phyloP scores from a whole-genome alignment of 768 basidiomycete genomes.

The Russula virescens region DNA sequence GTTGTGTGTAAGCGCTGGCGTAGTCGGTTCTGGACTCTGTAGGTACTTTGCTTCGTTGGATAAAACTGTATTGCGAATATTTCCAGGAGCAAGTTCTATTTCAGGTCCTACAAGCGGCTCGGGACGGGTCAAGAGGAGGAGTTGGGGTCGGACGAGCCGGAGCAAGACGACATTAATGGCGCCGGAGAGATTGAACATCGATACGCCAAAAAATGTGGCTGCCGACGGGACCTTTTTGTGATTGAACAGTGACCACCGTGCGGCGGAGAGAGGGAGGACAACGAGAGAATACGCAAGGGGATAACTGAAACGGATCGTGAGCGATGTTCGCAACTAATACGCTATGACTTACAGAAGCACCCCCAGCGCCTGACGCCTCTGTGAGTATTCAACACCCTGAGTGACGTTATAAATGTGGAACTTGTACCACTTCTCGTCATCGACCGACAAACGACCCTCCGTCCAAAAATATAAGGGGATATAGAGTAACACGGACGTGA shows the following conservation, averaged over 20 bases:
- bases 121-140: conserved; percentile 30
- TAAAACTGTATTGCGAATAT: not conserved
- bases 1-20: not conserved
- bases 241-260: conserved; percentile 36
- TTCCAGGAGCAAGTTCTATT: not conserved
- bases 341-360: conserved; percentile 29
- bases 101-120: not conserved
- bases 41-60: not conserved
- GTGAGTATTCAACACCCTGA: not conserved
- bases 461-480: conserved; percentile 36
- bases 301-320: conserved; percentile 26
- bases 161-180: conserved; percentile 38
- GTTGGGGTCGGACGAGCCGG: conserved; percentile 33
- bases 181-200: conserved; percentile 38
- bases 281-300: conserved; percentile 36
- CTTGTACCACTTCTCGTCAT: conserved; percentile 34
- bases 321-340: not conserved
- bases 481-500: conserved; percentile 33
- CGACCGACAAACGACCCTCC: conserved; percentile 33
- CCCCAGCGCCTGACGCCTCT: conserved; percentile 13
- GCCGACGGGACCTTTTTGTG: conserved; percentile 26
- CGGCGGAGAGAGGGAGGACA: conserved; percentile 37
- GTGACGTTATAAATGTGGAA: conserved; percentile 24
- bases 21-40: not conserved
- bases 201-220: conserved; percentile 32